phyloP scores from a whole-genome alignment of 495 filamentous ascomycete genomes.

The Sabuloglossum arenarium region DNA sequence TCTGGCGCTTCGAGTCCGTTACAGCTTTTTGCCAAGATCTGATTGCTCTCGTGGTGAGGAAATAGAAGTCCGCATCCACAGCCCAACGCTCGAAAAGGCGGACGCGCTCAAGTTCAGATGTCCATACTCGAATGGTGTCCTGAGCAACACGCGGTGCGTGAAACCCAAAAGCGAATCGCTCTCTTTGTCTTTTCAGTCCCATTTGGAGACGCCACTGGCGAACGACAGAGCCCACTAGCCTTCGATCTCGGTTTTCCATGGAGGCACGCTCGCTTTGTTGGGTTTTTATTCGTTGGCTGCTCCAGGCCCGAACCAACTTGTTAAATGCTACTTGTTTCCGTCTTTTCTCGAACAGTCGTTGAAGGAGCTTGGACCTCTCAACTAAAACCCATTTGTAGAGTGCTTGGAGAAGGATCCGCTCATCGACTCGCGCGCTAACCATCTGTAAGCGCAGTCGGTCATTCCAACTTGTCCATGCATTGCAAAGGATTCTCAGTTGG shows the following conservation, averaged over 20 bases:
- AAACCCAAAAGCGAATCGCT: constrained; percentile 30
- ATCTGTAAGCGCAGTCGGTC: constrained; percentile 36
- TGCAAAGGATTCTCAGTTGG: constrained; percentile 29
- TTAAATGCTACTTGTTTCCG: constrained; percentile 17
- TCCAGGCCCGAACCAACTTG: neutral
- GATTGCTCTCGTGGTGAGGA: constrained; percentile 28
- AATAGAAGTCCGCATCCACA: constrained; percentile 35
- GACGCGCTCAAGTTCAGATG: constrained; percentile 22
- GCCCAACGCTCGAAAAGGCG: constrained; percentile 31
- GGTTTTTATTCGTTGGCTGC: neutral
- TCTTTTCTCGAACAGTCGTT: constrained; percentile 28
- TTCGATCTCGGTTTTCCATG: neutral
- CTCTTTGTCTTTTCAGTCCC: constrained; percentile 22
- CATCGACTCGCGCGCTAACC: constrained; percentile 31
- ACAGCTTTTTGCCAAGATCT: constrained; percentile 34
- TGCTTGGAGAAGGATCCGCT: constrained; percentile 32
- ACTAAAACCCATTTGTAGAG: constrained; percentile 45
- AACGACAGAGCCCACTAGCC: constrained; percentile 13
- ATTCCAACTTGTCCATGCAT: constrained; percentile 45
- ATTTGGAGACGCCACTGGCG: constrained; percentile 24
- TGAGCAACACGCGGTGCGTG: constrained; percentile 28
- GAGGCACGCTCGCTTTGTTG: neutral
- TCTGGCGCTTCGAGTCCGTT: constrained; percentile 27
- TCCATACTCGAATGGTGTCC: constrained; percentile 28
- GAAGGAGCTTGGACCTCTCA: constrained; percentile 30